Conservation (phyloP, 2,329 filamentous ascomycete genomes). For the Colletotrichum horii region DNA sequence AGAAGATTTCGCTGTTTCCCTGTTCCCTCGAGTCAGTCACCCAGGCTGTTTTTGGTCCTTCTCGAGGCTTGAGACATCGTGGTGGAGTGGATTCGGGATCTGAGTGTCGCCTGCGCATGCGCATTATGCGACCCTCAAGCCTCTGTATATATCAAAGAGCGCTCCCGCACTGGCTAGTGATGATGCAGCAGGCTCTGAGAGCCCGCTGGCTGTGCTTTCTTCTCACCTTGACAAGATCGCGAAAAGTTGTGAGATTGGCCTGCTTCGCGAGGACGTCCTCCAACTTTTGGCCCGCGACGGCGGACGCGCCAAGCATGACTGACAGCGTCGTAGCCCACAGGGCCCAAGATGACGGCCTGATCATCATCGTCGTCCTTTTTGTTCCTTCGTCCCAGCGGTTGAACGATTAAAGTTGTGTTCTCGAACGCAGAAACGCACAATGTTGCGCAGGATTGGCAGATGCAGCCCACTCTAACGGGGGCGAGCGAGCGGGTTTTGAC, state of each 20-base stretch:
- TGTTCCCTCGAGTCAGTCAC: neutral
- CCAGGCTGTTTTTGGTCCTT: neutral
- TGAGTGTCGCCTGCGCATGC: constrained; percentile 7
- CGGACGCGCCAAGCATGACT: neutral
- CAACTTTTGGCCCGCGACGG: constrained; percentile 35
- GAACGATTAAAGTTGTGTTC: neutral
- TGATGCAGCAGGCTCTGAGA: neutral
- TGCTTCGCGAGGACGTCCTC: constrained; percentile 43
- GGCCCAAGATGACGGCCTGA: neutral
- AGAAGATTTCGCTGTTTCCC: constrained; percentile 50
- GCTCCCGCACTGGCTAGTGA: neutral
- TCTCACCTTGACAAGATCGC: constrained; percentile 45
- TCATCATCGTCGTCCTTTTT: neutral
- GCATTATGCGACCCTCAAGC: neutral
- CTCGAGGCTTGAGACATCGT: neutral
- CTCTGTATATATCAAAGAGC: neutral
- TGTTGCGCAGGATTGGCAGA: neutral
- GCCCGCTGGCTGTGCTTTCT: neutral
- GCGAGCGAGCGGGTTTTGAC: neutral
- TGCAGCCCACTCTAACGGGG: neutral
- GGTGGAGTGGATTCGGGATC: neutral
- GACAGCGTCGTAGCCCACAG: neutral
- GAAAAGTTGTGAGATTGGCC: constrained; percentile 48
- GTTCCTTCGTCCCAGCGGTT: neutral
- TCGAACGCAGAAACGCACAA: neutral